Conservation (phyloP, 768 basidiomycete genomes). For the Macrocybe gigantea region DNA sequence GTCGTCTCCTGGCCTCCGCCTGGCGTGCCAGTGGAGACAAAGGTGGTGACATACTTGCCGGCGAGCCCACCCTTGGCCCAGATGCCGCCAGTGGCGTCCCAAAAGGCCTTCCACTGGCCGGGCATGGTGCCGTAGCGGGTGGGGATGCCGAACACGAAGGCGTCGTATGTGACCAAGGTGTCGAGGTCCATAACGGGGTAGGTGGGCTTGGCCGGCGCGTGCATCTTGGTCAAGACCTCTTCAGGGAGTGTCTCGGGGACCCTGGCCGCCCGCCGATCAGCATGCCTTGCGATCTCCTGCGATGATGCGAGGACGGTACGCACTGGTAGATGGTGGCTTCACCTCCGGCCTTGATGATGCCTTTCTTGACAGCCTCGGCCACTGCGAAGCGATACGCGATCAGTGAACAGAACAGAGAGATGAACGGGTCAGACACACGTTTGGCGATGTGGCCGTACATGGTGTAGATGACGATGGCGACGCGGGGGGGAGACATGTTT, state of each 20-base stretch:
- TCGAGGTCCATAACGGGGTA: slow-evolving; percentile 63
- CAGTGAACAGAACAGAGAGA: background rate
- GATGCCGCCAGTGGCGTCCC: slow-evolving; percentile 69
- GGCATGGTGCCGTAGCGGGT: slow-evolving; percentile 81
- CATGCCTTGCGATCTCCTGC: background rate
- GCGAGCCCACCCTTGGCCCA: slow-evolving; percentile 55
- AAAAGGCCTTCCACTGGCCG: slow-evolving; percentile 79
- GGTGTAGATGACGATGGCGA: slow-evolving; percentile 71
- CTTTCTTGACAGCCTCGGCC: slow-evolving; percentile 47
- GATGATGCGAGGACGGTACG: slow-evolving; percentile 11
- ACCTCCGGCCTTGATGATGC: slow-evolving; percentile 45
- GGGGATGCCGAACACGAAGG: slow-evolving; percentile 70
- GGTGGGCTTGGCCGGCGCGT: slow-evolving; percentile 63
- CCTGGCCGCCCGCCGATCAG: slow-evolving; percentile 25
- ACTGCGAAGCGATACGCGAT: slow-evolving; percentile 32
- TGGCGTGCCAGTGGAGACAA: slow-evolving; percentile 65
- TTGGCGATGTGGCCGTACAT: slow-evolving; percentile 71
- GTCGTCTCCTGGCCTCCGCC: slow-evolving; percentile 82
- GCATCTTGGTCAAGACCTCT: slow-evolving; percentile 62
- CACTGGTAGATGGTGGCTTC: slow-evolving; percentile 50
- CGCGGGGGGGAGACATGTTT: slow-evolving; percentile 40
- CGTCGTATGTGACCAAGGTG: slow-evolving; percentile 56
- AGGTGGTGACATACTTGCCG: slow-evolving; percentile 73
- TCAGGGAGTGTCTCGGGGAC: slow-evolving; percentile 73
- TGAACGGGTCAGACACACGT: slow-evolving; percentile 32